Percentiles rank a stretch among this genome's conserved stretches.
These are phyloP conservation scores for Haplosporangium sp. DNA, from an alignment of 371 early-diverging fungal species.

Conservation along the genomic window DNA sequence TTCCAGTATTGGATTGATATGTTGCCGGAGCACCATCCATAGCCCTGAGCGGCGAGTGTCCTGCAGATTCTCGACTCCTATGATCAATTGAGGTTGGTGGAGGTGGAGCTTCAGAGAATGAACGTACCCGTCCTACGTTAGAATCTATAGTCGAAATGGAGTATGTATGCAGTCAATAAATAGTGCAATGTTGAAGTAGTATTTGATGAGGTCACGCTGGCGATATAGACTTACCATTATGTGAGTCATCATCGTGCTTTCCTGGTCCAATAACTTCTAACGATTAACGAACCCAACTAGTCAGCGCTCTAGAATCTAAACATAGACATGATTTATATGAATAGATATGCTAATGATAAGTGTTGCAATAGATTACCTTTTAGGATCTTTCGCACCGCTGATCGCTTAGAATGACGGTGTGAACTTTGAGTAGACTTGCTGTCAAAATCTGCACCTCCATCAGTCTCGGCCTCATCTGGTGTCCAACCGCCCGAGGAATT, in stretches of 20 bases:
- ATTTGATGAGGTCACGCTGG: too few species aligned
- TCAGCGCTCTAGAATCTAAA: too few species aligned
- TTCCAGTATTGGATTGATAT: not conserved
- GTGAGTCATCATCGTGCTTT: not conserved
- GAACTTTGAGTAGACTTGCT: not conserved
- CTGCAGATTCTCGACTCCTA: slow-evolving; percentile 7
- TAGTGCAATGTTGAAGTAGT: not conserved
- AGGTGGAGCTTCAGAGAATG: slow-evolving; percentile 31
- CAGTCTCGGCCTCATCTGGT: slow-evolving; percentile 27
- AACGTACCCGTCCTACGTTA: slow-evolving; percentile 23
- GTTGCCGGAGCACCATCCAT: not conserved
- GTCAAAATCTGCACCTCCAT: slow-evolving; percentile 10
- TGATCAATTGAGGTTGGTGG: slow-evolving; percentile 28
- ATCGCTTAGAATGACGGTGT: slow-evolving; percentile 14
- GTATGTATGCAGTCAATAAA: not conserved
- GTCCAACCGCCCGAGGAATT: slow-evolving; percentile 27
- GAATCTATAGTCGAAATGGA: not conserved
- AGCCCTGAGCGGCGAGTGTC: not conserved
- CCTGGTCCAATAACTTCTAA: not conserved
- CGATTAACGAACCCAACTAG: not conserved
- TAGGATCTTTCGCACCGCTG: slow-evolving; percentile 18
- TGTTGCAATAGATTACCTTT: slow-evolving; percentile 17
- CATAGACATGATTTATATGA: not conserved
- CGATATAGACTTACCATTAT: not conserved
- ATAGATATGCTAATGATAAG: not conserved